A percentile compares a stretch with the other conserved stretches of the same genome.
phyloP scores from a whole-genome alignment of 495 filamentous ascomycete genomes.

The Massariosphaeria phaeospora region DNA sequence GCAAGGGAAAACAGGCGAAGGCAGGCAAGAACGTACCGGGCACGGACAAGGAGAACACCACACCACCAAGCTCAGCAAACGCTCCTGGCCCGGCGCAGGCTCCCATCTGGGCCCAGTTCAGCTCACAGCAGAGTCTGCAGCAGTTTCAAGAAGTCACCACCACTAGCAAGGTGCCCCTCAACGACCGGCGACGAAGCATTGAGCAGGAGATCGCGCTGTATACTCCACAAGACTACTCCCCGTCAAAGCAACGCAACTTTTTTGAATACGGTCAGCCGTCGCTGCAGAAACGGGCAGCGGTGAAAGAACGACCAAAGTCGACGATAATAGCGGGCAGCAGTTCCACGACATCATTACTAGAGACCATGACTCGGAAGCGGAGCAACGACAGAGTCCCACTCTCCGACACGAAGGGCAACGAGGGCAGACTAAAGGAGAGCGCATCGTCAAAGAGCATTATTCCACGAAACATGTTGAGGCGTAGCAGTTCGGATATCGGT shows the following conservation, averaged over 20 bases:
- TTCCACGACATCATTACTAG: constrained; percentile 24
- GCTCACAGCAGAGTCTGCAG: constrained; percentile 45
- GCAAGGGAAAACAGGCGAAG: constrained; percentile 57
- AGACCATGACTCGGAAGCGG: constrained; percentile 23
- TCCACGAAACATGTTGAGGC: constrained; percentile 14
- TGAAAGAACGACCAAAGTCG: constrained; percentile 49
- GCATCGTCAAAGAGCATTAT: background rate
- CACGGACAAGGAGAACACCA: constrained; percentile 77
- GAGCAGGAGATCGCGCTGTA: constrained; percentile 60
- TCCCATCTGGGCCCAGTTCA: constrained; percentile 75
- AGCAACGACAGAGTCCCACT: constrained; percentile 25
- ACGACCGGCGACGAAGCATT: constrained; percentile 43
- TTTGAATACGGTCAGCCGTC: constrained; percentile 54
- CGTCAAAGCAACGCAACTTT: constrained; percentile 62
- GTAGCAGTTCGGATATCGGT: constrained; percentile 23
- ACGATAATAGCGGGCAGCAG: constrained; percentile 39
- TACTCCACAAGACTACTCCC: constrained; percentile 56
- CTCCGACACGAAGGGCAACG: constrained; percentile 24
- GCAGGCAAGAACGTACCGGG: constrained; percentile 41
- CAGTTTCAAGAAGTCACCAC: constrained; percentile 43
- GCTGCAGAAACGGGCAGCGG: constrained; percentile 43
- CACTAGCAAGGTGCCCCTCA: constrained; percentile 39
- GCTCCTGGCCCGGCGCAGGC: constrained; percentile 49
- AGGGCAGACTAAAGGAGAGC: constrained; percentile 8
- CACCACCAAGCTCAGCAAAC: constrained; percentile 52